Percentiles rank a stretch among this genome's conserved stretches.
Conservation (phyloP, 257 asterid species). For the Solanum tarijense region DNA sequence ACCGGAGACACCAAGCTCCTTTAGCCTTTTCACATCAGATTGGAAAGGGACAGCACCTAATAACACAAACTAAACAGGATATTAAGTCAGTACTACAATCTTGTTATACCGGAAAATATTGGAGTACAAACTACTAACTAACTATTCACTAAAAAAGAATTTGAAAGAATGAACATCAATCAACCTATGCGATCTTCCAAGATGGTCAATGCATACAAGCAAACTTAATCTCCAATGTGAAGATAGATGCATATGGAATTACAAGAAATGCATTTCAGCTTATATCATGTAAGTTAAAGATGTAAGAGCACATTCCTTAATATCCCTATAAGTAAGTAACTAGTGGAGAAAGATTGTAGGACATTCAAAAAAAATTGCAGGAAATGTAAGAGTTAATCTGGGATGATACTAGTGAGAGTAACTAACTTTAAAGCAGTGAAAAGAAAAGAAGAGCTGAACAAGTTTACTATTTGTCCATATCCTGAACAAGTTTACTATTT, state of each 20-base stretch:
- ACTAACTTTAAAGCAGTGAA: background rate
- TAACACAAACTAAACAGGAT: conserved; percentile 33
- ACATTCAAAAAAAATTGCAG: background rate
- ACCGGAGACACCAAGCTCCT: conserved; percentile 41
- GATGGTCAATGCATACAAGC: background rate
- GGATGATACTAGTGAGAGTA: background rate
- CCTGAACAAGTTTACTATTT: background rate
- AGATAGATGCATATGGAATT: background rate
- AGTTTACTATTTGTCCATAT: background rate
- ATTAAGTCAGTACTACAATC: background rate
- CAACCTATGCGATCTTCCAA: background rate
- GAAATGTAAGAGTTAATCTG: background rate
- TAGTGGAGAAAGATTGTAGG: background rate
- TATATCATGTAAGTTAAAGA: background rate
- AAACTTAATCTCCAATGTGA: background rate
- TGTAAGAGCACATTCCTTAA: background rate
- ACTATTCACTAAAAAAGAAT: background rate
- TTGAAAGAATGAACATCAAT: background rate
- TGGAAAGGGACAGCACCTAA: conserved; percentile 59
- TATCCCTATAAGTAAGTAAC: background rate
- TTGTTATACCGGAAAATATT: background rate
- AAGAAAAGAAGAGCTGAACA: background rate
- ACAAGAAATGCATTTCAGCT: background rate
- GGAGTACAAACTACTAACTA: background rate
- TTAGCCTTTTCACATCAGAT: conserved; percentile 39